Percentiles rank a stretch among this genome's conserved stretches.
Evolutionary conservation across 2,329 filamentous ascomycete species (phyloP).

Genomic region (Drechslerella dactyloides): DNA sequence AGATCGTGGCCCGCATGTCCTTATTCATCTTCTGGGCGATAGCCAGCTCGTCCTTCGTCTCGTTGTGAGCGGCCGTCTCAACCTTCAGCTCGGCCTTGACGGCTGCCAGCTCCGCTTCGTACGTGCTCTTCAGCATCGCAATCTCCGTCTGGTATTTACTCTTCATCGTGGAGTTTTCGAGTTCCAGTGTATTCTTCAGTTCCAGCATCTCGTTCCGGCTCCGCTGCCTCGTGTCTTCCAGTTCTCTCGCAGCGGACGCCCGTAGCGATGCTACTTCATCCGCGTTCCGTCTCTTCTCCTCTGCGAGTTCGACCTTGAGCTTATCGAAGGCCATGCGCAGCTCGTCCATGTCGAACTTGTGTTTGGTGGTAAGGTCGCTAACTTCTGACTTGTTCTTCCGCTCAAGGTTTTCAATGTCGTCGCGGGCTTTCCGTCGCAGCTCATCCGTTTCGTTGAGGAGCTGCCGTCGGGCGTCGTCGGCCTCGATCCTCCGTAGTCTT

Average conservation of each 20-base stretch:
- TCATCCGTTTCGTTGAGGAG: conserved; percentile 67
- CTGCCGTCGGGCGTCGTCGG: conserved; percentile 65
- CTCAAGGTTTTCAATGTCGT: conserved; percentile 59
- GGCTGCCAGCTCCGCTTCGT: conserved; percentile 36
- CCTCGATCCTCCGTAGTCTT: conserved; percentile 61
- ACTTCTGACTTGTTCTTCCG: conserved; percentile 63
- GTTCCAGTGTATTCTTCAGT: conserved; percentile 62
- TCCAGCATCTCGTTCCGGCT: conserved; percentile 61
- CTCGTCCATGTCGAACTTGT: conserved; percentile 72
- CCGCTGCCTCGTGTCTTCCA: conserved; percentile 63
- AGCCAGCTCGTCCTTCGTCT: conserved; percentile 62
- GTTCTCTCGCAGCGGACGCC: conserved; percentile 67
- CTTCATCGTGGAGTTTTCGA: conserved; percentile 58
- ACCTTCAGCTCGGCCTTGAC: conserved; percentile 44
- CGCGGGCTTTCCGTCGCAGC: conserved; percentile 62
- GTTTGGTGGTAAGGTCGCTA: conserved; percentile 66
- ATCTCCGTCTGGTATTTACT: conserved; percentile 45
- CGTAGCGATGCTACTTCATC: conserved; percentile 65
- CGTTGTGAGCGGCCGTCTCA: conserved; percentile 43
- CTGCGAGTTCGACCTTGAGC: conserved; percentile 55
- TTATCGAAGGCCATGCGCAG: conserved; percentile 68
- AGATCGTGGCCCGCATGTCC: conserved; percentile 66
- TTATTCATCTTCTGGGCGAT: conserved; percentile 69
- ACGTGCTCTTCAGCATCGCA: conserved; percentile 37
- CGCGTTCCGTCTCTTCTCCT: conserved; percentile 52